A percentile compares a stretch with the other conserved stretches of the same genome.
phyloP scores from a whole-genome alignment of 768 basidiomycete genomes.

The Leccinum broughii region DNA sequence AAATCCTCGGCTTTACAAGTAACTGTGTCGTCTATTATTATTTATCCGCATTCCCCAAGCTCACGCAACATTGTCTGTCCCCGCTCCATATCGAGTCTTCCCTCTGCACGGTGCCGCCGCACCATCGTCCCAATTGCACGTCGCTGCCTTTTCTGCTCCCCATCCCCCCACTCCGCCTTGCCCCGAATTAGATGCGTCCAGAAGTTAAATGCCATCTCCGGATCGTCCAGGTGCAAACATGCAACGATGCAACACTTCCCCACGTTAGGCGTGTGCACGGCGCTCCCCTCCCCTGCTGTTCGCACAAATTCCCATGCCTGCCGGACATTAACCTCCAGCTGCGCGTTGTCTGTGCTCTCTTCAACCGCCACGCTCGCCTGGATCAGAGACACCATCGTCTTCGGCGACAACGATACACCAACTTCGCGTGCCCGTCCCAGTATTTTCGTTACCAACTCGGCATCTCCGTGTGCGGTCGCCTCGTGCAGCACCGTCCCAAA shows the following conservation, averaged over 20 bases:
- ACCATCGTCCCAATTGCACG: constrained; percentile 39
- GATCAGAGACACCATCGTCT: constrained; percentile 51
- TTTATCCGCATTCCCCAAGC: constrained; percentile 11
- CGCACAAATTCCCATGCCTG: constrained; percentile 45
- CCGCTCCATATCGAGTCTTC: constrained; percentile 24
- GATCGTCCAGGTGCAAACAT: constrained; percentile 50
- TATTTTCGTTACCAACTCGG: constrained; percentile 44
- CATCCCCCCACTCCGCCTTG: constrained; percentile 50
- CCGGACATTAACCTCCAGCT: constrained; percentile 38
- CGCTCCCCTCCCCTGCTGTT: constrained; percentile 35
- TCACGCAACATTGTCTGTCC: constrained; percentile 23
- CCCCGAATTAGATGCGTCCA: constrained; percentile 52
- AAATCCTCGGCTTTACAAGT: not conserved
- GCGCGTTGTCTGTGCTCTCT: constrained; percentile 27
- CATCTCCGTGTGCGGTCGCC: constrained; percentile 48
- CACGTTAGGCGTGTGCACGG: constrained; percentile 45
- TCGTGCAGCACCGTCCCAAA: constrained; percentile 65
- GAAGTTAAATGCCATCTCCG: constrained; percentile 57
- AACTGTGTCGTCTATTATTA: not conserved
- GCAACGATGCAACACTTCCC: constrained; percentile 52
- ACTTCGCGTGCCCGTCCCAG: constrained; percentile 39
- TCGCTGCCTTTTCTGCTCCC: constrained; percentile 46
- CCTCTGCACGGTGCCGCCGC: constrained; percentile 26
- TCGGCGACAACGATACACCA: constrained; percentile 43
- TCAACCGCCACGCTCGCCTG: constrained; percentile 38